Percentiles rank a stretch among this genome's conserved stretches.
Conservation (phyloP, 768 basidiomycete genomes). For the Rhodosporidiobolus sp. region DNA sequence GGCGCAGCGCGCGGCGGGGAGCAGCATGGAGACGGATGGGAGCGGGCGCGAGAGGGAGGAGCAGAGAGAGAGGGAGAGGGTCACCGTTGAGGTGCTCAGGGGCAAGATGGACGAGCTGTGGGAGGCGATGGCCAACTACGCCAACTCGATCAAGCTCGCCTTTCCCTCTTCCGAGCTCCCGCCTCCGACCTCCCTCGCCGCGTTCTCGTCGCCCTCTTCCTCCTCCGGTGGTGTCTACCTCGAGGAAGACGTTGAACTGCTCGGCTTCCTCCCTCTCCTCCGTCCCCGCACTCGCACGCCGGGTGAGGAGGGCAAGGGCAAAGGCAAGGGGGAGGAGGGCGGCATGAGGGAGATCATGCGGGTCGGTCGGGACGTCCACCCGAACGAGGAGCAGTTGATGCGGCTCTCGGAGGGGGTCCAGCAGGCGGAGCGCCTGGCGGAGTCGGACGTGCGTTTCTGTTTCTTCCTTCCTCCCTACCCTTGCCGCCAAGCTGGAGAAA, state of each 20-base stretch:
- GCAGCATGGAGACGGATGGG: slow-evolving; percentile 44
- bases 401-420: slow-evolving; percentile 77
- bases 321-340: slow-evolving; percentile 32
- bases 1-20: slow-evolving; percentile 6
- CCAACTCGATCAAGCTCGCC: slow-evolving; percentile 58
- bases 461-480: background rate
- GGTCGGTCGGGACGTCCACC: slow-evolving; percentile 57
- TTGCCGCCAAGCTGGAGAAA: background rate
- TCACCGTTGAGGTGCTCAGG: background rate
- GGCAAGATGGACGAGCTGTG: slow-evolving; percentile 60
- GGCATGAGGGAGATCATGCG: slow-evolving; percentile 11
- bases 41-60: slow-evolving; percentile 39
- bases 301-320: slow-evolving; percentile 55
- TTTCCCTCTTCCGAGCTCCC: slow-evolving; percentile 69
- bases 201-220: slow-evolving; percentile 9
- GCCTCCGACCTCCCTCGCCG: slow-evolving; percentile 47
- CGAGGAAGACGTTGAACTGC: slow-evolving; percentile 86
- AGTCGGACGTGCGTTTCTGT: slow-evolving; percentile 56
- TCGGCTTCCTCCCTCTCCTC: slow-evolving; percentile 79
- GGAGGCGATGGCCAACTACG: slow-evolving; percentile 66
- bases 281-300: too few species aligned
- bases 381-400: slow-evolving; percentile 95
- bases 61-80: slow-evolving; percentile 23
- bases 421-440: slow-evolving; percentile 64
- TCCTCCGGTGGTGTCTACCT: slow-evolving; percentile 58